Base-by-base conservation (phyloP, 768 basidiomycete genomes). In the Sistotremastrum suecicum region DNA sequence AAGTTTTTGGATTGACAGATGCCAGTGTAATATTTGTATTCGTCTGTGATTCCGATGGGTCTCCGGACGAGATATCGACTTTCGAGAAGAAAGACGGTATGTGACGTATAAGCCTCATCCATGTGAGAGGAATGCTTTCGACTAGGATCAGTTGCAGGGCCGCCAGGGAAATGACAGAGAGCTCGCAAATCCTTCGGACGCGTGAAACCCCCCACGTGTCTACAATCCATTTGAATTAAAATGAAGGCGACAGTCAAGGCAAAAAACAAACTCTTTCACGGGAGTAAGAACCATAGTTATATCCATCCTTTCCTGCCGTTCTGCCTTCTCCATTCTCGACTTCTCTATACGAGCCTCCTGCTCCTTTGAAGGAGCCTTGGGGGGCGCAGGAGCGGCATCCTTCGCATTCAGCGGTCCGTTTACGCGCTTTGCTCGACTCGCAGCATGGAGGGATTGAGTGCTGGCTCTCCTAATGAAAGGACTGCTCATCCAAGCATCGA, bases 241-340 rank as follows among this genome's bases (percentile, higher is more conserved):
- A 32, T 28, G 3, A 38, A 30, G 5, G 7, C 11, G 20, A 3
- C 34, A 7, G 36, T 29, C 29, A 44, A 8, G 33, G 37, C 37
- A 39, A 46, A n/a, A 34, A 29, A 59, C 65, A 46, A 47, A 67
- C 67, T 59, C 61, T 51, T 63, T 65, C 35, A 58, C 58, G 5
- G 58, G 60, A 2, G 64, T 67, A 28, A 70, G 41, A 2, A 56
- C 51, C n/a, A 47, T 50, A 20, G 63, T 62, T 20, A 70, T 52
- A 45, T 65, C 61, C 50, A 63, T 60, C 37, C 63, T 60, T 54
- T 69, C 68, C 44, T 68, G 67, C 35, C 66, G 60, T 48, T 70
- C 68, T 2, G 67, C 65, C 57, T 69, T 70, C 11, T 42, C 43
- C 8, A 61, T 54, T 33, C 64, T 58, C 35, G 57, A 53, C 20